These are phyloP conservation scores for Mortierella sp. DNA, from an alignment of 371 early-diverging fungal species.

Conservation along the genomic window DNA sequence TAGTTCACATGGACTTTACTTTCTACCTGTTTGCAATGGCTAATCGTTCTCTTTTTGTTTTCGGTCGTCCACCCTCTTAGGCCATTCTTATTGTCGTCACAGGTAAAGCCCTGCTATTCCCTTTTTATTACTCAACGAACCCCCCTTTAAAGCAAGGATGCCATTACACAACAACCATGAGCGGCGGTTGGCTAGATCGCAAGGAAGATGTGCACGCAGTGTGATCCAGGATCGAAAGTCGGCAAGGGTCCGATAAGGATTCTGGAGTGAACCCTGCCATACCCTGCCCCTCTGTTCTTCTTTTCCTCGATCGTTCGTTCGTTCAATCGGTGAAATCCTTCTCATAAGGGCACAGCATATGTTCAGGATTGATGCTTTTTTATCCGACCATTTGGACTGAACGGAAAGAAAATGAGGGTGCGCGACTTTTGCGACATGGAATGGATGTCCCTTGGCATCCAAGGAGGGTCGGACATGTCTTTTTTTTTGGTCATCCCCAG, in stretches of 20 bases:
- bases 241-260: slow-evolving; percentile 1
- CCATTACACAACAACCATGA: not conserved
- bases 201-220: not conserved
- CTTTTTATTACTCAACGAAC: not conserved
- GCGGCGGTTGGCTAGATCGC: not conserved
- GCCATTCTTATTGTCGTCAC: slow-evolving; percentile 91
- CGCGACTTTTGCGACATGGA: slow-evolving; percentile 2
- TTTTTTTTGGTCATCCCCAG: not conserved
- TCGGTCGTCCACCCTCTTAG: slow-evolving; percentile 57
- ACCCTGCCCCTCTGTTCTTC: not conserved
- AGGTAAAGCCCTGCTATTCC: slow-evolving; percentile 63
- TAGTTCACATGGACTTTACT: not conserved
- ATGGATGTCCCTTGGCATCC: not conserved
- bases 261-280: not conserved
- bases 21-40: not conserved
- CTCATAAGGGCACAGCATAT: not conserved
- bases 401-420: not conserved
- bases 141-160: not conserved
- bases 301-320: not conserved
- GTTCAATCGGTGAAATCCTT: not conserved
- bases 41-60: not conserved
- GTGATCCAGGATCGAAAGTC: not conserved
- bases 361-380: not conserved
- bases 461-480: not conserved
- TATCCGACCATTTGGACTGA: not conserved